Base-by-base conservation (phyloP, 345 rosid species). In the Citrus australasica region DNA sequence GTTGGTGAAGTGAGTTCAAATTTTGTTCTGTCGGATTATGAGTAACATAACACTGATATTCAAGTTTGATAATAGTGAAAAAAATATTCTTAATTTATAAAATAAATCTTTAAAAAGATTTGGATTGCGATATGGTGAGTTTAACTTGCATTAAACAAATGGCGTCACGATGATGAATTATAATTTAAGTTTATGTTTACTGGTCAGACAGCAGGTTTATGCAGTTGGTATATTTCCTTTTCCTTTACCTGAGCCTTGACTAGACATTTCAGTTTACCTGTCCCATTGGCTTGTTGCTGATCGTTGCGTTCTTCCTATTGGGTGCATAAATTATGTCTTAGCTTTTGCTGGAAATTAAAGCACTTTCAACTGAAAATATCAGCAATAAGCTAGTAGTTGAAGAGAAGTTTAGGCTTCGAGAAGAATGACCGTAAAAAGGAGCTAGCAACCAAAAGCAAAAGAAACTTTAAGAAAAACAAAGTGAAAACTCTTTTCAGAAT, bases 141-240 rank as follows among this genome's bases (percentile, higher is more conserved):
- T 17, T 51, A 19, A 28, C 38, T 16, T 16, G 40, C 38, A 14
- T 64, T 30, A 69, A 46, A 38, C 71, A 38, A 64, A 67, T 10
- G 53, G 30, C 32, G 53, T 37, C 73, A 4, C 2, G 33, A 46
- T 53, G 21, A 53, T 17, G 21, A 53, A 53, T 53, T 53, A 17
- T 48, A 48, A 16, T 42, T 24, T 16, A 46, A 25, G 59, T 42
- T 69, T 19, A 46, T 69, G 35, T 25, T 6, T 37, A 48, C 72
- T 46, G 51, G n/a, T 59, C 38, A 35, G 76, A 73, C 76, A 73
- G 67, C 76, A 73, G 67, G 67, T 24, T 58, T 35, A 35, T n/a
- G 14, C n/a, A 35, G 53, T 73, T 59, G 66, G 76, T 37, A n/a
- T 35, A 73, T 35, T 37, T 38, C 42, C 10, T 38, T 38, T 38